These are phyloP conservation scores for Pichia cactophila DNA, from an alignment of 1,139 yeast genomes.

Conservation along the genomic window DNA sequence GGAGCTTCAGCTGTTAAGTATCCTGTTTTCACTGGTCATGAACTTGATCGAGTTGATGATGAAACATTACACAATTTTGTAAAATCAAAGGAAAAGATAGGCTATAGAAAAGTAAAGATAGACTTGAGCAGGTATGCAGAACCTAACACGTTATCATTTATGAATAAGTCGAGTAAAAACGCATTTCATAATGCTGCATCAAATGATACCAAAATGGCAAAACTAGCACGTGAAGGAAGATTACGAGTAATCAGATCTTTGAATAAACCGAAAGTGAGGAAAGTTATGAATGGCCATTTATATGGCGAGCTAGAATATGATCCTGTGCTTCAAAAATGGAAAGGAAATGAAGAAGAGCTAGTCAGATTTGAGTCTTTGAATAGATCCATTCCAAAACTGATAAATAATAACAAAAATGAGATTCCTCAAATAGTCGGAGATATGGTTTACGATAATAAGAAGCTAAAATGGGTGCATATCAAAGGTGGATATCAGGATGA, in stretches of 20 bases:
- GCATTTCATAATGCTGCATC: not conserved
- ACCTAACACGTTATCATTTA: slow-evolving; percentile 7
- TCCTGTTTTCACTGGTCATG: slow-evolving; percentile 11
- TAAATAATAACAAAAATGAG: slow-evolving; percentile 7
- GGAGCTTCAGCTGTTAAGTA: not conserved
- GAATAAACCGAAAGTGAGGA: slow-evolving; percentile 20
- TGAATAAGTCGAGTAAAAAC: not conserved
- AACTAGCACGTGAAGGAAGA: slow-evolving; percentile 26
- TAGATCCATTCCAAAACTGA: slow-evolving; percentile 17
- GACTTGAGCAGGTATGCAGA: slow-evolving; percentile 25
- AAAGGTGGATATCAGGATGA: slow-evolving; percentile 33
- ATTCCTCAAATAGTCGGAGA: slow-evolving; percentile 32
- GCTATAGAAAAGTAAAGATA: slow-evolving; percentile 15
- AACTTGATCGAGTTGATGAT: slow-evolving; percentile 21
- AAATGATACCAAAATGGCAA: slow-evolving; percentile 17
- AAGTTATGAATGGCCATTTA: slow-evolving; percentile 24
- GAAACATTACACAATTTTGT: not conserved
- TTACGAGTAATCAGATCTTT: slow-evolving; percentile 23
- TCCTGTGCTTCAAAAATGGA: slow-evolving; percentile 46
- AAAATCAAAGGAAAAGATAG: not conserved
- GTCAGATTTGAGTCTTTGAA: slow-evolving; percentile 33
- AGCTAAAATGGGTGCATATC: slow-evolving; percentile 42
- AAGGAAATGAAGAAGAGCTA: slow-evolving; percentile 51
- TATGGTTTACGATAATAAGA: slow-evolving; percentile 52
- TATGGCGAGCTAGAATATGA: slow-evolving; percentile 43